Base-by-base conservation (phyloP, 202 grass and related monocot species). In the Schoenoplectus tabernaemontani region DNA sequence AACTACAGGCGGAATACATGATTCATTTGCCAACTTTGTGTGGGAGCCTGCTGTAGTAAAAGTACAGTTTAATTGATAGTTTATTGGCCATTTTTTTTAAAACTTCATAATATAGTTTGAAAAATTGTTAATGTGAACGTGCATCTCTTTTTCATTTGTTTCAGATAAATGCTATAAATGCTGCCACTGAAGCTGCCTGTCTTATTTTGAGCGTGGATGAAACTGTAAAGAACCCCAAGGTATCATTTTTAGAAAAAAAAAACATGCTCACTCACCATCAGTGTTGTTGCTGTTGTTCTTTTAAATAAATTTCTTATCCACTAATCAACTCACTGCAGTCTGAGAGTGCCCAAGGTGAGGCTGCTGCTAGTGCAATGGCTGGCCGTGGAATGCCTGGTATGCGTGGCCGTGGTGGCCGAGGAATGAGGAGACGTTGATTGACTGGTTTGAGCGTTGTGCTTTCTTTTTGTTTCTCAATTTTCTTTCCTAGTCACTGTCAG, bases 11-110 rank as follows among this genome's bases (percentile, higher is more conserved):
- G 95, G 95, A 86, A 94, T 98, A 87, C 43, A 86, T 0, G 91
- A 98, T 94, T 92, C 95, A 32, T 92, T 87, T 76, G 95, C 95
- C 56, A 98, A 98, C 64, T 98, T 98, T 64, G 95, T 98, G 36
- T 94, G 95, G 95, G 95, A 98, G 78, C 95, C 95, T 92, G 83
- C 95, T 62, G 89, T 98, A 64, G 95, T 98, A 23, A 98, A 98
- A 86, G 95, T 95, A 98, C 51, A 22, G 74, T 86, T 85, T 30
- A 47, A 59, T 81, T 19, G 54, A 41, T 32, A 57, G 13, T 36
- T 41, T 56, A 8, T 32, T 78, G 2, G 8, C 76, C 3, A 57
- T 83, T 60, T 46, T 23, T 28, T 39, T 76, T 83, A 34, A 15
- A 23, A 3, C 9, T 64, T 82, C 48, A 9, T n/a, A 33, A 8